These are phyloP conservation scores for Ceratobasidium sp. DNA, from an alignment of 1,284 basidiomycete species.

Conservation along the genomic window DNA sequence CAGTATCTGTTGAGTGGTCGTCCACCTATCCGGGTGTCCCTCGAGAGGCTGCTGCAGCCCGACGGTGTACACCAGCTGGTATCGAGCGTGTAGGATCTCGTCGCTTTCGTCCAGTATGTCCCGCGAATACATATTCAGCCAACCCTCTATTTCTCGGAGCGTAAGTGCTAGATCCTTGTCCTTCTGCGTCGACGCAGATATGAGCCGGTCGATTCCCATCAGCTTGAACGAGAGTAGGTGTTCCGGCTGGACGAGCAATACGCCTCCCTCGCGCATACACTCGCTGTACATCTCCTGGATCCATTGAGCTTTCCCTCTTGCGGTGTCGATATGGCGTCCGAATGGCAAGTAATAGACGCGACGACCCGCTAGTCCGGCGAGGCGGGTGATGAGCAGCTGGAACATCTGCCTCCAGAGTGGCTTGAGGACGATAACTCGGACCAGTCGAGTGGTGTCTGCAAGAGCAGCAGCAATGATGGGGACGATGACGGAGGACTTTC, in stretches of 20 bases:
- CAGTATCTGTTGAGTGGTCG: slow-evolving; percentile 61
- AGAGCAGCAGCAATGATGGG: slow-evolving; percentile 61
- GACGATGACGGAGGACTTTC: slow-evolving; percentile 67
- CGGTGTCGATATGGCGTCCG: slow-evolving; percentile 58
- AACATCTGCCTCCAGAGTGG: slow-evolving; percentile 64
- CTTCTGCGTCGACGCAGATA: slow-evolving; percentile 35
- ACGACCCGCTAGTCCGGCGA: slow-evolving; percentile 63
- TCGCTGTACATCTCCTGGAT: slow-evolving; percentile 57
- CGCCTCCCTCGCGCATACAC: slow-evolving; percentile 60
- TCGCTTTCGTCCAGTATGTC: slow-evolving; percentile 70
- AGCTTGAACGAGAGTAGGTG: slow-evolving; percentile 67
- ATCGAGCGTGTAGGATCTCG: slow-evolving; percentile 65
- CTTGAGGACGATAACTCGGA: slow-evolving; percentile 65
- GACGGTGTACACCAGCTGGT: slow-evolving; percentile 66
- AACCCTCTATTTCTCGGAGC: slow-evolving; percentile 55
- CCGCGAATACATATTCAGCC: slow-evolving; percentile 58
- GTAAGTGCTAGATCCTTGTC: slow-evolving; percentile 34
- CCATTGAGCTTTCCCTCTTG: slow-evolving; percentile 43
- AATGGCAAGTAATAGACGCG: slow-evolving; percentile 67
- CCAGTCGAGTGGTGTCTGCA: slow-evolving; percentile 62
- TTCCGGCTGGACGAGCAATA: slow-evolving; percentile 67
- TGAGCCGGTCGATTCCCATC: slow-evolving; percentile 59
- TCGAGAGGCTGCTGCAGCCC: slow-evolving; percentile 58
- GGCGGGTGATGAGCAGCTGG: slow-evolving; percentile 61
- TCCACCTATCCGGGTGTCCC: slow-evolving; percentile 65